Conservation (phyloP, 495 filamentous ascomycete species). For the Neurospora sp. region DNA sequence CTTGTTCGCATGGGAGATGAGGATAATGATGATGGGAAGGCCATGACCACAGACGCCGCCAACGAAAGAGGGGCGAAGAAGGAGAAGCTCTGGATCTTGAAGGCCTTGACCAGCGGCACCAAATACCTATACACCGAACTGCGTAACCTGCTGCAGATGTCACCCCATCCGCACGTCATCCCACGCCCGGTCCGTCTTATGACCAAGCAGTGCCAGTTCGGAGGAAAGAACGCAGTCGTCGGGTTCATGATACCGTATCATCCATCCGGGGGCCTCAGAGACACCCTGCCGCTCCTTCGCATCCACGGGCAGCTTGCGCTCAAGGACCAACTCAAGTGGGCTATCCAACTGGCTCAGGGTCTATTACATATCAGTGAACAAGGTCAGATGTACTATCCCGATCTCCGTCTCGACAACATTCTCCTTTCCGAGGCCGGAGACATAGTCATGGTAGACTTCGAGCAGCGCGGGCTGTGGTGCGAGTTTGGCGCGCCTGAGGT, state of each 20-base stretch:
- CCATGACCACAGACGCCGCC: not conserved
- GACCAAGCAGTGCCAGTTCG: slow-evolving; percentile 35
- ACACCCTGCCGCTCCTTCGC: slow-evolving; percentile 31
- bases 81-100: slow-evolving; percentile 32
- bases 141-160: slow-evolving; percentile 31
- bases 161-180: slow-evolving; percentile 33
- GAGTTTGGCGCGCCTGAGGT: slow-evolving; percentile 41
- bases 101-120: slow-evolving; percentile 36
- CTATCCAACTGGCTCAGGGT: slow-evolving; percentile 31
- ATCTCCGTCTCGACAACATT: slow-evolving; percentile 40
- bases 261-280: slow-evolving; percentile 30
- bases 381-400: slow-evolving; percentile 35
- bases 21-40: not conserved
- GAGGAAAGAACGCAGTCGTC: slow-evolving; percentile 32
- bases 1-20: slow-evolving; percentile 24
- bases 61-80: not conserved
- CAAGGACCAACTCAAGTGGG: slow-evolving; percentile 32
- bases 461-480: slow-evolving; percentile 42
- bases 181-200: slow-evolving; percentile 31
- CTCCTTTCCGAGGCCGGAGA: slow-evolving; percentile 29
- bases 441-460: slow-evolving; percentile 41
- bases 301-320: slow-evolving; percentile 25
- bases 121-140: slow-evolving; percentile 40
- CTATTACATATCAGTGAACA: slow-evolving; percentile 27
- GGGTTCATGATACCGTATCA: slow-evolving; percentile 38